Conservation (phyloP, 2,329 filamentous ascomycete species). For the Xylariaceae sp. region DNA sequence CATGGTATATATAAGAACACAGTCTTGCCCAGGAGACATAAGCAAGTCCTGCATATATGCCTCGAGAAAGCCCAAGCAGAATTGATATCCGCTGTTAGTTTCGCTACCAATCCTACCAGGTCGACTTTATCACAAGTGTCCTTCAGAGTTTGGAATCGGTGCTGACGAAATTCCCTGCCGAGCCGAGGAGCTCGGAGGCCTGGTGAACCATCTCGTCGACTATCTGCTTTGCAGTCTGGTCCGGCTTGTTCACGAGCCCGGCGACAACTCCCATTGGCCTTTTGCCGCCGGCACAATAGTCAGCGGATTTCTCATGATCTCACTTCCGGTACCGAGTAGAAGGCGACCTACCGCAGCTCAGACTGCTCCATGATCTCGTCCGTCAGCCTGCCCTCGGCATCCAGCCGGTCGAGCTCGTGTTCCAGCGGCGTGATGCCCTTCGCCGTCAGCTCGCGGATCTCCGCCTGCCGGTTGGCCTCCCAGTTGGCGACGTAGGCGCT, state of each 20-base stretch:
- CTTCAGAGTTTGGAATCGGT: constrained; percentile 3
- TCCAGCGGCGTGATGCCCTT: constrained; percentile 79
- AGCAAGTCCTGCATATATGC: too few relatives aligned
- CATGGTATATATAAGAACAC: too few relatives aligned
- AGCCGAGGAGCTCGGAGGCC: constrained; percentile 3
- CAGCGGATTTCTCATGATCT: background rate
- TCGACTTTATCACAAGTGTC: too few relatives aligned
- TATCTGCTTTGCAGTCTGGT: constrained; percentile 8
- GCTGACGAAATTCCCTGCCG: constrained; percentile 1
- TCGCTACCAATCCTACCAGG: too few relatives aligned
- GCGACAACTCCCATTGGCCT: constrained; percentile 8
- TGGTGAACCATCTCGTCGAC: constrained; percentile 6
- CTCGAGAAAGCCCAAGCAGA: too few relatives aligned
- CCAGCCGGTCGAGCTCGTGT: constrained; percentile 16
- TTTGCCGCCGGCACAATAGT: background rate
- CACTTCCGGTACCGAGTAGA: background rate
- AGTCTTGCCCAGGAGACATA: too few relatives aligned
- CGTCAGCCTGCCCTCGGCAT: constrained; percentile 8
- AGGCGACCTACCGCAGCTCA: constrained; percentile 1
- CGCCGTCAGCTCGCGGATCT: constrained; percentile 84
- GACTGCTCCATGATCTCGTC: constrained; percentile 8
- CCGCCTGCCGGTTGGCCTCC: constrained; percentile 78
- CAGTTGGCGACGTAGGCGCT: constrained; percentile 89
- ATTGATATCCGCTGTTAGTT: too few relatives aligned
- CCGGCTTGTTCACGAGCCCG: constrained; percentile 5